These are phyloP conservation scores for Chlamydomonas reinhardtii DNA, from an alignment of 163 green algal genomes.

Conservation along the genomic window DNA sequence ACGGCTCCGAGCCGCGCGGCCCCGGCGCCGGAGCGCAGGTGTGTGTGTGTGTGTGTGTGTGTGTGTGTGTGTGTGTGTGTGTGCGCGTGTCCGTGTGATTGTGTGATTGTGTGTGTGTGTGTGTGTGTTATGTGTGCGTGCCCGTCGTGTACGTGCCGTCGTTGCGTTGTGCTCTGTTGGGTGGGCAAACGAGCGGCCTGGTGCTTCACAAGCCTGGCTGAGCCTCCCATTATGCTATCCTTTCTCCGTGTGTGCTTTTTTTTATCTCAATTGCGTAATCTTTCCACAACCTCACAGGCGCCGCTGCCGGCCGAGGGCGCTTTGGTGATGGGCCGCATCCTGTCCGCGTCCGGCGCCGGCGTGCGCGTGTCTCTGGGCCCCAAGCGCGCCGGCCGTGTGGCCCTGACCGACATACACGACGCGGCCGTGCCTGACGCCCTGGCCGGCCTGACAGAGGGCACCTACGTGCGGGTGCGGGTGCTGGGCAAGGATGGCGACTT, in stretches of 20 bases:
- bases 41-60: no score
- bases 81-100: no score
- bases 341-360: slow-evolving; percentile 57
- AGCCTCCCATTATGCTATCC: no score
- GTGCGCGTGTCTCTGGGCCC: slow-evolving; percentile 76
- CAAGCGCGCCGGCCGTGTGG: slow-evolving; percentile 57
- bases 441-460: slow-evolving; percentile 62
- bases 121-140: no score
- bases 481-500: slow-evolving; percentile 24
- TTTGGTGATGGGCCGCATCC: slow-evolving; percentile 67
- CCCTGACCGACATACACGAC: slow-evolving; percentile 88
- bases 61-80: no score
- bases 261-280: no score
- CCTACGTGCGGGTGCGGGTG: slow-evolving; percentile 71
- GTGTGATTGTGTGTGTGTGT: no score
- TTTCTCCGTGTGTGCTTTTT: no score
- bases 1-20: neutral
- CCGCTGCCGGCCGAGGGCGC: slow-evolving; percentile 41
- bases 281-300: neutral
- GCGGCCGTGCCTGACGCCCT: slow-evolving; percentile 75
- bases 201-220: no score
- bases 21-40: neutral
- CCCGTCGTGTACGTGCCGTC: no score
- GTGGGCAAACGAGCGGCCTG: no score
- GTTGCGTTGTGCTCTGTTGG: no score